Evolutionary conservation across 2,329 filamentous ascomycete genomes (phyloP), one percentile per base, ranked within the genome.

Genomic region (Colletotrichum coccodes): DNA sequence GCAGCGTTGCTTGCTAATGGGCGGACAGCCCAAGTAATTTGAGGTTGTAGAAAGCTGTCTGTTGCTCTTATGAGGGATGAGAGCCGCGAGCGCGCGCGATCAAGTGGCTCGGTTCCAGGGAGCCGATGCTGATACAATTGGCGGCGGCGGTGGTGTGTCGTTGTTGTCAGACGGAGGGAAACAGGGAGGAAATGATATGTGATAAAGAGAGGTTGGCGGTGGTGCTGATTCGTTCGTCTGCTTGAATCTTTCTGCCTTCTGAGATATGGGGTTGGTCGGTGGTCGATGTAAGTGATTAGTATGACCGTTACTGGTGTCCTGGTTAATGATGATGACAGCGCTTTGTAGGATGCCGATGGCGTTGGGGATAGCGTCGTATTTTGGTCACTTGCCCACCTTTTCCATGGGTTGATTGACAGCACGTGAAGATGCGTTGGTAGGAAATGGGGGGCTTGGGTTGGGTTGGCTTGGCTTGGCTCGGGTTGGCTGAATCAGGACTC

Each of bases 341-440:
- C 5, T 42, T 40, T 40, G 21, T 30, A 8, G 16, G 28, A 52
- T 49, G 57, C n/a, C 47, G 40, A 54, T 54, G 18, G 57, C n/a
- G 38, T 38, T 47, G 47, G 23, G 21, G 46, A 42, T 53, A 32
- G 63, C 49, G 47, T 36, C 28, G 18, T 30, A 30, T 47, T 40
- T 46, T 47, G 63, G 58, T 66, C 63, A 66, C 26, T 56, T 62
- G 63, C 34, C 34, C 34, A 38, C 44, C 58, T 38, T 47, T n/a
- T 26, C 26, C 58, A n/a, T n/a, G 14, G 23, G 14, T 14, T 42
- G 34, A 34, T n/a, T 62, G n/a, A 14, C 52, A 28, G 60, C 63
- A 66, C 58, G 63, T 66, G 63, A 66, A 66, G 50, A 26, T 40
- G 32, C n/a, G 47, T 42, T 42, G 36, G 32, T 26, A 16, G 46